phyloP scores from a whole-genome alignment of 2,329 filamentous ascomycete genomes.

The Aspergillus sp. region DNA sequence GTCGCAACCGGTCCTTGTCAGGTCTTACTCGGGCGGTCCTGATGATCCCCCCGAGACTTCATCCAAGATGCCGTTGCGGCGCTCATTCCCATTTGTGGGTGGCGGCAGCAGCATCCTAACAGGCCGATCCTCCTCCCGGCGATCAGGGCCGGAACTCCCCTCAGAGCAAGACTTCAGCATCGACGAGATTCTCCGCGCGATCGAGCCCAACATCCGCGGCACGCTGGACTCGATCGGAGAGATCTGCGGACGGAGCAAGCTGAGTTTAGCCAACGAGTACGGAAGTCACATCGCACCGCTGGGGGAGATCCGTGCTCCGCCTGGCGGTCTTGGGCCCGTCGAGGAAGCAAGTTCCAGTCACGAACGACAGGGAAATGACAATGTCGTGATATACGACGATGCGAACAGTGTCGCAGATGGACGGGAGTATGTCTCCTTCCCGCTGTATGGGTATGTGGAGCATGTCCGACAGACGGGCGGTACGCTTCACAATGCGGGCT shows the following conservation, averaged over 20 bases:
- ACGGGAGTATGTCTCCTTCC: constrained; percentile 33
- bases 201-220: constrained; percentile 57
- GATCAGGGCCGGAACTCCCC: constrained; percentile 39
- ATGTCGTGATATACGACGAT: constrained; percentile 38
- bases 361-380: constrained; percentile 35
- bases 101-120: constrained; percentile 9
- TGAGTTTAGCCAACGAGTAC: constrained; percentile 63
- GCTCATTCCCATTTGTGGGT: constrained; percentile 27
- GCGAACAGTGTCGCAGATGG: constrained; percentile 39
- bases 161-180: constrained; percentile 56
- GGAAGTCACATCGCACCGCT: constrained; percentile 61
- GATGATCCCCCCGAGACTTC: constrained; percentile 24
- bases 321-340: constrained; percentile 38
- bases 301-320: constrained; percentile 52
- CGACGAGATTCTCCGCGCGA: constrained; percentile 54
- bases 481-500: constrained; percentile 13
- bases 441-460: constrained; percentile 39
- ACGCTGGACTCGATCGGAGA: constrained; percentile 63
- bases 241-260: constrained; percentile 60
- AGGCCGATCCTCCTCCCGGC: constrained; percentile 12
- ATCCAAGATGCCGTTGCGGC: constrained; percentile 33
- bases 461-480: constrained; percentile 25
- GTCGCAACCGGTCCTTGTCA: constrained; percentile 45
- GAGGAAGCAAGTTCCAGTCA: constrained; percentile 43
- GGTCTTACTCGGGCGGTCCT: constrained; percentile 41